Evolutionary conservation across 2,329 filamentous ascomycete genomes (phyloP).

Genomic region (Aureobasidium sp.): DNA sequence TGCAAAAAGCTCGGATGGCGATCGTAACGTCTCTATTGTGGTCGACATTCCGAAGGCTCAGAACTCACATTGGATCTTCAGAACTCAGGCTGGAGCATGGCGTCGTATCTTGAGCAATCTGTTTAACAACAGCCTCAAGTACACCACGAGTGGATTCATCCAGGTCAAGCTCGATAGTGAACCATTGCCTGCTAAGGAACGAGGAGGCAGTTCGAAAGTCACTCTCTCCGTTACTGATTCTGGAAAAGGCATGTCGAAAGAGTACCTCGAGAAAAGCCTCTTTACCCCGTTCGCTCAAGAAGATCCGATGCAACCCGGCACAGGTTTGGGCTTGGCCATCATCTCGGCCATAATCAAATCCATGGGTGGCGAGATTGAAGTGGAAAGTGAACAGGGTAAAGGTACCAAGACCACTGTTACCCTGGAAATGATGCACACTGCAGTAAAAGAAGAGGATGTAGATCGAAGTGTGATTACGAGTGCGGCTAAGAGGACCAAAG

Average conservation of each 20-base stretch:
- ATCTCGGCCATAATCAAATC: constrained; percentile 52
- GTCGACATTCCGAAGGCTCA: constrained; percentile 9
- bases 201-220: not conserved
- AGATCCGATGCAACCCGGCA: constrained; percentile 50
- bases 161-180: constrained; percentile 20
- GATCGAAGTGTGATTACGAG: constrained; percentile 9
- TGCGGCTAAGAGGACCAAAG: not conserved
- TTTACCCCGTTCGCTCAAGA: constrained; percentile 61
- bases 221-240: constrained; percentile 47
- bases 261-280: constrained; percentile 53
- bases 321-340: constrained; percentile 57
- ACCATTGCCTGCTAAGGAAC: not conserved
- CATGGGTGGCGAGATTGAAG: constrained; percentile 50
- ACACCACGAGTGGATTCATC: constrained; percentile 35
- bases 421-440: constrained; percentile 1
- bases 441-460: not conserved
- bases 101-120: constrained; percentile 41
- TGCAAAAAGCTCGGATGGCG: not conserved
- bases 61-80: constrained; percentile 32
- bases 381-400: constrained; percentile 43
- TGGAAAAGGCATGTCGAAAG: constrained; percentile 55
- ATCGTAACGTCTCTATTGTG: not conserved
- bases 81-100: constrained; percentile 37
- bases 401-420: constrained; percentile 36
- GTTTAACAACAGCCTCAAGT: constrained; percentile 42